Conservation (phyloP, 495 filamentous ascomycete species). For the Cudoniella acicularis region DNA sequence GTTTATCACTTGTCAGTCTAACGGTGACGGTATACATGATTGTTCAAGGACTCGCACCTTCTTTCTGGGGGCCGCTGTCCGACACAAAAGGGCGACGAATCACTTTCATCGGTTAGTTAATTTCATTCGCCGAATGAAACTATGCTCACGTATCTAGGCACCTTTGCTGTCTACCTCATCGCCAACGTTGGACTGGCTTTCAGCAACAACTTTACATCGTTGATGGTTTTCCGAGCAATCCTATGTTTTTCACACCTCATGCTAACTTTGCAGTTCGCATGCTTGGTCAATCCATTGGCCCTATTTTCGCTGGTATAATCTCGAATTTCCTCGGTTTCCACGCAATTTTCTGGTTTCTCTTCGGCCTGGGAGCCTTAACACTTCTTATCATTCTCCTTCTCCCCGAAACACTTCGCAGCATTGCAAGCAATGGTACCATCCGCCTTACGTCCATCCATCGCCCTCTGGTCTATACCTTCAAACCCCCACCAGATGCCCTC, state of each 20-base stretch:
- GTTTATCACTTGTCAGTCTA: constrained; percentile 31
- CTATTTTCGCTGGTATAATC: constrained; percentile 51
- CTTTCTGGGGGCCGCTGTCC: constrained; percentile 48
- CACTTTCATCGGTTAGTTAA: constrained; percentile 42
- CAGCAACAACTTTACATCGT: constrained; percentile 50
- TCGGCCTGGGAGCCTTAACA: constrained; percentile 41
- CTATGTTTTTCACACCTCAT: constrained; percentile 27
- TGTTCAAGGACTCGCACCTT: constrained; percentile 23
- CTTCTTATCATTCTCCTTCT: constrained; percentile 39
- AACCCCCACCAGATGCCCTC: constrained; percentile 1
- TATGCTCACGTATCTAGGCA: constrained; percentile 20
- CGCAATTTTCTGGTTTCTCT: constrained; percentile 55
- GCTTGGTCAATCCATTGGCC: constrained; percentile 32
- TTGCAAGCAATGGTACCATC: constrained; percentile 48
- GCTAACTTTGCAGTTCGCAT: constrained; percentile 11
- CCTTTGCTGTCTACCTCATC: constrained; percentile 52
- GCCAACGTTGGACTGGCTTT: constrained; percentile 61
- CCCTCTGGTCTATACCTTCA: constrained; percentile 9
- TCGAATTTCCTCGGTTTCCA: constrained; percentile 48
- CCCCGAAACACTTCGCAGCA: constrained; percentile 51
- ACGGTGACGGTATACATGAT: constrained; percentile 38
- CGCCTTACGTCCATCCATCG: constrained; percentile 17
- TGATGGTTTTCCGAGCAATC: constrained; percentile 57
- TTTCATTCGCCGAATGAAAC: neutral
- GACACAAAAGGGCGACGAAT: constrained; percentile 55